Conservation (phyloP, 208 protist species). For the Willaertia magna region DNA sequence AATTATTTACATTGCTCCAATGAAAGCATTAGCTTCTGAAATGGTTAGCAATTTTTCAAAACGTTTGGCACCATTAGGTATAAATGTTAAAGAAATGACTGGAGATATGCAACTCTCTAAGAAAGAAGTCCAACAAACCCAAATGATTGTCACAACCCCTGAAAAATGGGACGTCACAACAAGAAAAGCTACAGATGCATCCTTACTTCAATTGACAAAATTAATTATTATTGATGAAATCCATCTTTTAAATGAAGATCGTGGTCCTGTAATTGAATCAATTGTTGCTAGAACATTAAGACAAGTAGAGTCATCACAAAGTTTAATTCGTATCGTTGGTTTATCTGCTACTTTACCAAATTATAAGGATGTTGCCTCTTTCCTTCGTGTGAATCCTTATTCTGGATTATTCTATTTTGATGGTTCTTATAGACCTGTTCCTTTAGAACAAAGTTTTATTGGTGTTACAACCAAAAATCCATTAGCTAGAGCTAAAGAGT, state of each 20-base stretch:
- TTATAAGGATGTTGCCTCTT: slow-evolving; percentile 95
- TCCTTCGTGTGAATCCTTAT: slow-evolving; percentile 76
- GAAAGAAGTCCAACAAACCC: slow-evolving; percentile 83
- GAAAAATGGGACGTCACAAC: slow-evolving; percentile 99
- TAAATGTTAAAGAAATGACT: slow-evolving; percentile 88
- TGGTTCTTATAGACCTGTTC: slow-evolving; percentile 85
- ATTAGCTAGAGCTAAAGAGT: slow-evolving; percentile 25
- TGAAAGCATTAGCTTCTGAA: slow-evolving; percentile 98
- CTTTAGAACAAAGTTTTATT: slow-evolving; percentile 87
- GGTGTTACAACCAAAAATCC: slow-evolving; percentile 52
- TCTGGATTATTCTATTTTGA: slow-evolving; percentile 91
- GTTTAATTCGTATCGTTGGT: slow-evolving; percentile 78
- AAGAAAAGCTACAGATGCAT: slow-evolving; percentile 89
- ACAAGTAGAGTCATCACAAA: slow-evolving; percentile 71
- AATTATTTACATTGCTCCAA: slow-evolving; percentile 98
- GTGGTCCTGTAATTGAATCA: slow-evolving; percentile 92
- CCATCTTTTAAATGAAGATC: slow-evolving; percentile 95
- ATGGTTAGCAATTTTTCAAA: slow-evolving; percentile 88
- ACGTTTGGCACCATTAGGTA: slow-evolving; percentile 67
- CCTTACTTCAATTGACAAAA: slow-evolving; percentile 58
- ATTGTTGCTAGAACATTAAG: slow-evolving; percentile 92
- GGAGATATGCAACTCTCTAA: slow-evolving; percentile 98
- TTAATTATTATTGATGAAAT: slow-evolving; percentile 99
- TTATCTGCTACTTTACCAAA: slow-evolving; percentile 98
- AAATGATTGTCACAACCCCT: slow-evolving; percentile 97